Conservation (phyloP, 1,284 basidiomycete genomes). For the Tremellales sp. region DNA sequence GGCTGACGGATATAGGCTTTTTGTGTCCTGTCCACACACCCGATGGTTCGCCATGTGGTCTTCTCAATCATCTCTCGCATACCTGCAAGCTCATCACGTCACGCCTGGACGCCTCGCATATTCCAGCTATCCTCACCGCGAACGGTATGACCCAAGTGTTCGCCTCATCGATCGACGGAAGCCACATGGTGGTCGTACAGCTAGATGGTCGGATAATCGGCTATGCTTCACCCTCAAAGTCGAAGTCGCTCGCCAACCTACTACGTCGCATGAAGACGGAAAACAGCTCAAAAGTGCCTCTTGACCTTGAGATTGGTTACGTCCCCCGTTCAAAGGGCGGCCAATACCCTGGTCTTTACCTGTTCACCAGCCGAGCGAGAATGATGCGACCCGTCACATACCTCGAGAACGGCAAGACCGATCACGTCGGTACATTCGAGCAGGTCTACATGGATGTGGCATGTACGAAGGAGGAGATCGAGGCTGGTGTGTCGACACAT, state of each 20-base stretch:
- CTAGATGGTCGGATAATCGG: conserved; percentile 93
- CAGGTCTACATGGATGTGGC: conserved; percentile 99
- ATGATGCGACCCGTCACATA: conserved; percentile 99
- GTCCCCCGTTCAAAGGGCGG: conserved; percentile 88
- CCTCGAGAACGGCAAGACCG: conserved; percentile 75
- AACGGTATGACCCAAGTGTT: conserved; percentile 96
- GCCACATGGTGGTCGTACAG: conserved; percentile 79
- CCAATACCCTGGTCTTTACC: conserved; percentile 93
- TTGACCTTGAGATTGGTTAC: conserved; percentile 92
- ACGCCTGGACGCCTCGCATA: conserved; percentile 68
- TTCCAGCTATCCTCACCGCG: conserved; percentile 75
- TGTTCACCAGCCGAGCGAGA: conserved; percentile 81
- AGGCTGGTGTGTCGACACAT: conserved; percentile 75
- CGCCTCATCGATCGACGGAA: conserved; percentile 69
- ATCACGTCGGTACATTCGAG: conserved; percentile 94
- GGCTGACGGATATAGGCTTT: conserved; percentile 64
- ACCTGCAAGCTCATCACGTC: conserved; percentile 87
- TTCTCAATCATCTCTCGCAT: conserved; percentile 94
- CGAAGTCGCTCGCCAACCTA: conserved; percentile 73
- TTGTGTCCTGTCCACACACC: conserved; percentile 98
- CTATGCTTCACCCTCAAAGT: conserved; percentile 78
- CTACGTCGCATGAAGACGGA: conserved; percentile 96
- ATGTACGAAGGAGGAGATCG: conserved; percentile 83
- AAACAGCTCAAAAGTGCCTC: conserved; percentile 71
- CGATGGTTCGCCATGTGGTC: conserved; percentile 95